These are phyloP conservation scores for Termitomyces sp. DNA, from an alignment of 768 basidiomycete genomes.

Conservation along the genomic window DNA sequence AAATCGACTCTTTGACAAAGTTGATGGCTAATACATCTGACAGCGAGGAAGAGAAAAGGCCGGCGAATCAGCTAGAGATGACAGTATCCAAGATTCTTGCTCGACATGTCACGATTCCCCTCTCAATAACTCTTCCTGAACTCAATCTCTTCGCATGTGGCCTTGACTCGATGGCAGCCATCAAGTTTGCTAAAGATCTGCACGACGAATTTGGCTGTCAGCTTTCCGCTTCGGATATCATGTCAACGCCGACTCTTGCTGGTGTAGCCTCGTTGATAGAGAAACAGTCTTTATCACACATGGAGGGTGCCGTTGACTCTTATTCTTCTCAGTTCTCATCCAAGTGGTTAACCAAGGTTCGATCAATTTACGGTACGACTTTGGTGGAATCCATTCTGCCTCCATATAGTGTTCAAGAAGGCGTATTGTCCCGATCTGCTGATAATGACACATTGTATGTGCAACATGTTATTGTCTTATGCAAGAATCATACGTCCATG, in stretches of 20 bases:
- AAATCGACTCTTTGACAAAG: slow-evolving; percentile 21
- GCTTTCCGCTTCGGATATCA: slow-evolving; percentile 26
- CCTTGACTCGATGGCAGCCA: slow-evolving; percentile 28
- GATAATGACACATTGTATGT: slow-evolving; percentile 37
- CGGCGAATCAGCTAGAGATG: slow-evolving; percentile 13
- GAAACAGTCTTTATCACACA: not conserved
- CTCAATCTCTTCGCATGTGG: slow-evolving; percentile 30
- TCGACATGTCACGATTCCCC: slow-evolving; percentile 19
- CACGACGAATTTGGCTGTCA: slow-evolving; percentile 17
- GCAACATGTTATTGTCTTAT: slow-evolving; percentile 37
- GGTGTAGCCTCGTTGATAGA: slow-evolving; percentile 20
- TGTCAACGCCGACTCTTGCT: slow-evolving; percentile 25
- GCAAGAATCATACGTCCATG: slow-evolving; percentile 21
- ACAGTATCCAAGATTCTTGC: slow-evolving; percentile 22
- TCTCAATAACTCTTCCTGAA: slow-evolving; percentile 19
- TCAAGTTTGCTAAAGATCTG: slow-evolving; percentile 26
- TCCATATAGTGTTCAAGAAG: slow-evolving; percentile 45
- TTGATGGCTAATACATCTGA: slow-evolving; percentile 17
- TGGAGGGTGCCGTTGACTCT: not conserved
- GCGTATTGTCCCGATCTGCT: slow-evolving; percentile 39
- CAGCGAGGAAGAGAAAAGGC: slow-evolving; percentile 13
- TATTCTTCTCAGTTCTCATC: slow-evolving; percentile 14
- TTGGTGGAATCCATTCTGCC: slow-evolving; percentile 31
- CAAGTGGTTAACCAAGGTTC: slow-evolving; percentile 15
- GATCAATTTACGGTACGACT: slow-evolving; percentile 12